Percentiles rank a stretch among this genome's conserved stretches.
Evolutionary conservation across 306 rosid species (phyloP).

Genomic region (Hippophae tibetana): DNA sequence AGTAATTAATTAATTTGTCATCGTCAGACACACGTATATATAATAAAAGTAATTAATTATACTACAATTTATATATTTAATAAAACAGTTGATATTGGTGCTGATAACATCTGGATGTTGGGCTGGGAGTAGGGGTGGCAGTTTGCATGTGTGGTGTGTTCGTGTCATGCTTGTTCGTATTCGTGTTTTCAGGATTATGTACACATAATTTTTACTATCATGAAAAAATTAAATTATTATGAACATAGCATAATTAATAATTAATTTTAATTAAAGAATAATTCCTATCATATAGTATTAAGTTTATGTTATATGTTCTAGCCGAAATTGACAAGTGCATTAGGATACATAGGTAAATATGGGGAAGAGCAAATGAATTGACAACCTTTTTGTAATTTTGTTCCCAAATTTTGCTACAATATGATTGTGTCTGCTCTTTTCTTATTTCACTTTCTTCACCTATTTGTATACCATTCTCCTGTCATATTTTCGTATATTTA

Average conservation of each 20-base stretch:
- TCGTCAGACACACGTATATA: not conserved
- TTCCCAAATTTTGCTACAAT: constrained; percentile 46
- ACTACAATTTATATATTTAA: not conserved
- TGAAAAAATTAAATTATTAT: no score
- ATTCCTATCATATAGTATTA: no score
- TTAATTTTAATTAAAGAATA: no score
- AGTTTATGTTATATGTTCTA: no score
- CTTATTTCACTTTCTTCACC: constrained; percentile 47
- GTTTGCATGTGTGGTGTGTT: no score
- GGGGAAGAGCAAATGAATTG: constrained; percentile 52
- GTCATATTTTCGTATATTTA: not conserved
- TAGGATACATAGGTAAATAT: constrained; percentile 48
- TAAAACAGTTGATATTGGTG: constrained; percentile 34
- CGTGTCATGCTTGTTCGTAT: no score
- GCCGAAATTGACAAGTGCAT: constrained; percentile 11
- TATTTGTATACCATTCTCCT: constrained; percentile 35
- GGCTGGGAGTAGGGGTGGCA: constrained; percentile 25
- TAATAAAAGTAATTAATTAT: no score
- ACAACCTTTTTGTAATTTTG: constrained; percentile 39
- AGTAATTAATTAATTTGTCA: no score
- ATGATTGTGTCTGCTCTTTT: constrained; percentile 28
- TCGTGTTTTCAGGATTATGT: no score
- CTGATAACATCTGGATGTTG: constrained; percentile 53
- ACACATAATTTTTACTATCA: no score
- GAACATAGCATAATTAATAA: no score